Percentiles rank a stretch among this genome's conserved stretches.
Conservation (phyloP, 1,284 basidiomycete species). For the Ceratobasidium sp. region DNA sequence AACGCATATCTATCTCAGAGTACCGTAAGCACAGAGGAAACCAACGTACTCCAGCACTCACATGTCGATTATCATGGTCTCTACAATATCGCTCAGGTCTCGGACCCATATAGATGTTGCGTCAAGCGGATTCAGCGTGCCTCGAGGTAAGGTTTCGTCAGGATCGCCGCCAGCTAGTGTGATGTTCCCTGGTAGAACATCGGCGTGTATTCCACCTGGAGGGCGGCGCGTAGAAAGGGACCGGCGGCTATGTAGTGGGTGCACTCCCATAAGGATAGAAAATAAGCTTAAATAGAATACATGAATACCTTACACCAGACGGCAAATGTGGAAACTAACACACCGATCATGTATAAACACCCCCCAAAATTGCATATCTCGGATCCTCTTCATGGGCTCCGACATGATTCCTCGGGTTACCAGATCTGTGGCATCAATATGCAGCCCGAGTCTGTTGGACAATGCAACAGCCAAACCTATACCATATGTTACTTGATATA, state of each 20-base stretch:
- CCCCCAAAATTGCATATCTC: conserved; percentile 26
- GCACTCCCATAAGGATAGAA: conserved; percentile 29
- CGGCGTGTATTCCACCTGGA: conserved; percentile 11
- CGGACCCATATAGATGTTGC: neutral
- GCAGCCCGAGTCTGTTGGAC: conserved; percentile 33
- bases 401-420: conserved; percentile 26
- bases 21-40: neutral
- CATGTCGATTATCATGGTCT: conserved; percentile 30
- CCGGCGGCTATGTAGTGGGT: conserved; percentile 24
- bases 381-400: conserved; percentile 9
- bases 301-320: neutral
- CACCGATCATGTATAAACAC: conserved; percentile 23
- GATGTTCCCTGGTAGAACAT: conserved; percentile 5
- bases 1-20: conserved; percentile 10
- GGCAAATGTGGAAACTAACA: neutral
- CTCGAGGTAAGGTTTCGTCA: neutral
- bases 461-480: conserved; percentile 32
- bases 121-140: conserved; percentile 1
- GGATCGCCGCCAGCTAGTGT: conserved; percentile 34
- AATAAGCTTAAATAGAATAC: conserved; percentile 15
- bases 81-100: conserved; percentile 30
- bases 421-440: conserved; percentile 35
- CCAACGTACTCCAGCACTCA: neutral
- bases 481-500: neutral
- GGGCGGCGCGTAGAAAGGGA: conserved; percentile 23